Base-by-base conservation (phyloP, 176 grass and related monocot species). In the Rhipidocladum racemiflorum region DNA sequence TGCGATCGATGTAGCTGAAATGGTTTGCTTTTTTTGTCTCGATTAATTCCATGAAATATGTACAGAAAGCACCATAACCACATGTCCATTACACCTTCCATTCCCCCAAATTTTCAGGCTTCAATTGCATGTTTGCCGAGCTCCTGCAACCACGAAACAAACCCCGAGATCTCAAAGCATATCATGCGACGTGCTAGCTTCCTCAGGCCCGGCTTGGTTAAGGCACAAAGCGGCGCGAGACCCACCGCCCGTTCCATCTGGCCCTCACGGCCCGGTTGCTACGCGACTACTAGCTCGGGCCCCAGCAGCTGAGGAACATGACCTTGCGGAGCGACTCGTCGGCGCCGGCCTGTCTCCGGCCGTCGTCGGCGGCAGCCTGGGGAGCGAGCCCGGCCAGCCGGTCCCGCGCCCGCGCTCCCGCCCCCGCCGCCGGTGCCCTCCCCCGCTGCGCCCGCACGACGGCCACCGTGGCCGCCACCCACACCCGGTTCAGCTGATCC, bases 281-380 rank as follows among this genome's bases (percentile, higher is more conserved):
- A n/a, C 53, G 53, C 46, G 18, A 2, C 30, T 76, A 2, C 30
- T 76, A 97, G 83, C 90, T 97, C 57, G 94, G 91, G 1, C 87
- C 91, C 94, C 91, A 97, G 83, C 91, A 97, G 75, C 85, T 94
- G 70, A 97, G 36, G 75, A 90, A 93, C 87, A 93, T 87, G 85
- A 85, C 87, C 76, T 53, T 85, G 76, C 91, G 87, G 60, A 93
- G 87, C 77, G 91, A 93, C 73, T 93, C 91, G 67, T 92, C 80
- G 68, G 72, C 90, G 35, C 70, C 38, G 69, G 46, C 79, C n/a
- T n/a, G n/a, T n/a, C n/a, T n/a, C n/a, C n/a, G n/a, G n/a, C n/a
- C n/a, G n/a, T n/a, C n/a, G n/a, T n/a, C n/a, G n/a, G n/a, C 77
- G 9, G 82, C 65, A 0, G 53, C 75, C 69, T 79, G 79, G 1